Conservation (phyloP, 2,329 filamentous ascomycete genomes). For the Alternaria atra region DNA sequence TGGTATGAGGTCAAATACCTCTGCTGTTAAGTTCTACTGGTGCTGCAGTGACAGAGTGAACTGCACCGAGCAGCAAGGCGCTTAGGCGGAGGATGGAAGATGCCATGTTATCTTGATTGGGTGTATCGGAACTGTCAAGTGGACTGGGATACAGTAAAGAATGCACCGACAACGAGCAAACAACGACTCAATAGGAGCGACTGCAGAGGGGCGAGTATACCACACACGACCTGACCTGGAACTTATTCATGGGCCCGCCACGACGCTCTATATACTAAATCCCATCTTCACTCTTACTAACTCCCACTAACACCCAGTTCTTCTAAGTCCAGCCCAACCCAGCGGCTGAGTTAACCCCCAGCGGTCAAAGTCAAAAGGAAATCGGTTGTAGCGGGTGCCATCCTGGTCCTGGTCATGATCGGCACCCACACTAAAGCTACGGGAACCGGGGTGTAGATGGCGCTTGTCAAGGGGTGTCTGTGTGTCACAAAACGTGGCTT, state of each 20-base stretch:
- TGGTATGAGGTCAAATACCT: slow-evolving; percentile 28
- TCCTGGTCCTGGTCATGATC: slow-evolving; percentile 3
- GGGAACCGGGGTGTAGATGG: slow-evolving; percentile 3
- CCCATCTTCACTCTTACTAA: neutral
- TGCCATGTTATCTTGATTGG: slow-evolving; percentile 15
- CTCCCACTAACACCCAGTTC: neutral
- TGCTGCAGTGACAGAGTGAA: slow-evolving; percentile 34
- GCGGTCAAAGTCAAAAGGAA: slow-evolving; percentile 1
- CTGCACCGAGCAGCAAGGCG: slow-evolving; percentile 30
- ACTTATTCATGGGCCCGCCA: neutral
- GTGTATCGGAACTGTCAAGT: neutral
- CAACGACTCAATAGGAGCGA: neutral
- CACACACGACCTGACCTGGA: neutral
- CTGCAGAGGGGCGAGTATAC: neutral
- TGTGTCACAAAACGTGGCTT: neutral
- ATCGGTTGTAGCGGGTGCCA: neutral
- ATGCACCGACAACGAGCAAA: neutral
- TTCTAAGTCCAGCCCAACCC: neutral
- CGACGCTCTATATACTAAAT: slow-evolving; percentile 6
- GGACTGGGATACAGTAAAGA: neutral
- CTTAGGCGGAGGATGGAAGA: slow-evolving; percentile 27
- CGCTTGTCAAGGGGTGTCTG: neutral
- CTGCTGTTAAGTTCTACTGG: slow-evolving; percentile 40
- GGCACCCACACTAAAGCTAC: neutral
- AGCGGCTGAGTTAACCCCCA: neutral